A percentile compares a stretch with the other conserved stretches of the same genome.
phyloP scores from a whole-genome alignment of 2,329 filamentous ascomycete species.

The Ascochyta clinopodiicola region DNA sequence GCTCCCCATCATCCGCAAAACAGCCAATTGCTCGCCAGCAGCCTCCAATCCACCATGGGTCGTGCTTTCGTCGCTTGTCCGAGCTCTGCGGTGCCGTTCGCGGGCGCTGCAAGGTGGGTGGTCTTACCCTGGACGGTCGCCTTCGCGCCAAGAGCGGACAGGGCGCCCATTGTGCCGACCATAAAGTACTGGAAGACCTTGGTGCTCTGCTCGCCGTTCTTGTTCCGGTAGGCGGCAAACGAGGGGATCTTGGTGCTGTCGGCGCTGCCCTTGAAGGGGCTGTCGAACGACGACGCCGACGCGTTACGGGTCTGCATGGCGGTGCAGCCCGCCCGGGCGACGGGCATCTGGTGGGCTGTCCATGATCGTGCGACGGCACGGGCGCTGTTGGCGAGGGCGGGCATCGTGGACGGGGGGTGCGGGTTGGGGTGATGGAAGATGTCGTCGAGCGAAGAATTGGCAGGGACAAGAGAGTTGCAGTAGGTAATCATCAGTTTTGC shows the following conservation, averaged over 20 bases:
- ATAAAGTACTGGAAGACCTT: conserved; percentile 97
- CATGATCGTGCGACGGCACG: conserved; percentile 56
- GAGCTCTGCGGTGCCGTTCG: conserved; percentile 17
- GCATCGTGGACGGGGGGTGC: conserved; percentile 52
- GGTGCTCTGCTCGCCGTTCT: conserved; percentile 71
- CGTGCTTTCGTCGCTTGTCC: conserved; percentile 9
- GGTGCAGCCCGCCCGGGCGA: conserved; percentile 54
- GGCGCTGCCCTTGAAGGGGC: conserved; percentile 62
- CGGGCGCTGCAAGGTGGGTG: conserved; percentile 1
- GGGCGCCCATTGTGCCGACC: conserved; percentile 92
- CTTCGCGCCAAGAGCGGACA: conserved; percentile 94
- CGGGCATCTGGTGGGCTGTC: conserved; percentile 55
- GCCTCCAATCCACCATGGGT: not conserved
- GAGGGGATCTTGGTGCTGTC: conserved; percentile 76
- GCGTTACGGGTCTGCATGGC: conserved; percentile 53
- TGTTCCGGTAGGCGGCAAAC: conserved; percentile 86
- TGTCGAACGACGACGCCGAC: conserved; percentile 56
- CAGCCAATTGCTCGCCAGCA: conserved; percentile 37
- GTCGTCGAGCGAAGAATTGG: conserved; percentile 33
- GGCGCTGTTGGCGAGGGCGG: conserved; percentile 56
- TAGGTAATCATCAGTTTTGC: not conserved
- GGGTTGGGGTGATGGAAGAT: conserved; percentile 27
- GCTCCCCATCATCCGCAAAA: conserved; percentile 37
- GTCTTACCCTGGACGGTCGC: conserved; percentile 92
- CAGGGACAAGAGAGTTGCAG: conserved; percentile 2